Base-by-base conservation (phyloP, 2,329 filamentous ascomycete species). In the Aureobasidium pullulans region DNA sequence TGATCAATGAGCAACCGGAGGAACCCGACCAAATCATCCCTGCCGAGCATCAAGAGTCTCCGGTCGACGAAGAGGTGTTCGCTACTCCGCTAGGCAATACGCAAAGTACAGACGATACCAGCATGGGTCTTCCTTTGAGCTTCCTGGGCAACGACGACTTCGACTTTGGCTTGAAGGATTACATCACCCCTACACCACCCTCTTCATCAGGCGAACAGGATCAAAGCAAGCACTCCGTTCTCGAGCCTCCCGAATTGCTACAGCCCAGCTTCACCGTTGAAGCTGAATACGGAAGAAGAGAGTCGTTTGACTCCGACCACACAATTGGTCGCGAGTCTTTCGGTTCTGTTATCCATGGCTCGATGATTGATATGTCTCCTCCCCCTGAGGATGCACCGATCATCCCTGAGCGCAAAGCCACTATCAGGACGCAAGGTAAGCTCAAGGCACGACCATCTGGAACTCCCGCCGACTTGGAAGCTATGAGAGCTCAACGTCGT, bases 371-470 rank as follows among this genome's bases (percentile, higher is more conserved):
- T 7, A 70, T 76, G 60, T 42, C 46, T 36, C 56, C 56, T 15
- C 57, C 57, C 16, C 46, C 47, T 13, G 57, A 59, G 23, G 62
- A 84, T 47, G 83, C 84, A 0, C 84, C 85, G 1, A 79, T 79
- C 37, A 84, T 97, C 60, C 91, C 93, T 1, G 91, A 96, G 66
- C 84, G 85, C 48, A 77, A 90, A 49, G 90, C 93, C 4, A 96
- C 93, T 0, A 92, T 97, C 75, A 94, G 93, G 72, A 88, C 91
- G 4, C 67, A 90, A 7, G 90, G 89, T 10, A 90, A 86, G 72
- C 81, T 97, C 42, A 96, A 96, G 79, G 94, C 92, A 0, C 84
- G 93, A 36, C 85, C 90, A 15, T 96, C 93, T 1, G 84, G 90
- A 40, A 96, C 92, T 0, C 92, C 91, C 1, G 86, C 90, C 1